phyloP scores from a whole-genome alignment of 805 yeast genomes.

The Yamadazyma paraphyllophila region DNA sequence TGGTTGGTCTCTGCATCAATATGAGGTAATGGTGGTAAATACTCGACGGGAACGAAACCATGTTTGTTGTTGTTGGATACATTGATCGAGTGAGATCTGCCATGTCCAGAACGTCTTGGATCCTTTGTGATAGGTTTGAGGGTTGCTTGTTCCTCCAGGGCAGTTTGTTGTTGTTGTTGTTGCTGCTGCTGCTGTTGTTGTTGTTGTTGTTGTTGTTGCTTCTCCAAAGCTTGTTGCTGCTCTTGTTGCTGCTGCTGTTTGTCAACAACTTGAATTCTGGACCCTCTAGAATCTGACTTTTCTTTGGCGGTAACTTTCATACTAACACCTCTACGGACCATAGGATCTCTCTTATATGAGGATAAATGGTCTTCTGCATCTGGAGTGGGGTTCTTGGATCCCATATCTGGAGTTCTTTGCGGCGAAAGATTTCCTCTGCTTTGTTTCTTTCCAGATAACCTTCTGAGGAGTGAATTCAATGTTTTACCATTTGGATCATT shows the following conservation, averaged over 20 bases:
- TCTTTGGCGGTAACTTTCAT: slow-evolving; percentile 61
- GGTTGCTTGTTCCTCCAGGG: slow-evolving; percentile 3
- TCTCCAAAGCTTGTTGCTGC: slow-evolving; percentile 6
- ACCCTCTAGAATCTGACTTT: slow-evolving; percentile 24
- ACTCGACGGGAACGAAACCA: slow-evolving; percentile 43
- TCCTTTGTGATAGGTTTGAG: slow-evolving; percentile 23
- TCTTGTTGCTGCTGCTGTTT: slow-evolving; percentile 6
- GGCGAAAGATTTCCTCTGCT: slow-evolving; percentile 10
- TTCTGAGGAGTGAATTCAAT: slow-evolving; percentile 36
- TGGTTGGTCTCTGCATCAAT: slow-evolving; percentile 29
- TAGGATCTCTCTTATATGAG: slow-evolving; percentile 31
- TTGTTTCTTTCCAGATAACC: slow-evolving; percentile 32
- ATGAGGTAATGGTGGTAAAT: slow-evolving; percentile 45
- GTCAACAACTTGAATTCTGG: slow-evolving; percentile 8
- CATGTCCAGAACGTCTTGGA: slow-evolving; percentile 20
- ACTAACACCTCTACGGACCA: slow-evolving; percentile 60
- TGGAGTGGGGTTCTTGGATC: slow-evolving; percentile 13
- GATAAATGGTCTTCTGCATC: slow-evolving; percentile 12
- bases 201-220: slow-evolving; percentile 1
- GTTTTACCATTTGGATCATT: slow-evolving; percentile 34
- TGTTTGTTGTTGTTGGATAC: slow-evolving; percentile 29
- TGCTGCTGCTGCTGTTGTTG: slow-evolving; percentile 6
- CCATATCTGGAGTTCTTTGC: slow-evolving; percentile 11
- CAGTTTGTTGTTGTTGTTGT: slow-evolving; percentile 2
- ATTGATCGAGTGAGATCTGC: slow-evolving; percentile 31